Percentiles rank a stretch among this genome's conserved stretches.
These are phyloP conservation scores for Talaromyces trachyspermus DNA, from an alignment of 495 filamentous ascomycete genomes.

Conservation along the genomic window DNA sequence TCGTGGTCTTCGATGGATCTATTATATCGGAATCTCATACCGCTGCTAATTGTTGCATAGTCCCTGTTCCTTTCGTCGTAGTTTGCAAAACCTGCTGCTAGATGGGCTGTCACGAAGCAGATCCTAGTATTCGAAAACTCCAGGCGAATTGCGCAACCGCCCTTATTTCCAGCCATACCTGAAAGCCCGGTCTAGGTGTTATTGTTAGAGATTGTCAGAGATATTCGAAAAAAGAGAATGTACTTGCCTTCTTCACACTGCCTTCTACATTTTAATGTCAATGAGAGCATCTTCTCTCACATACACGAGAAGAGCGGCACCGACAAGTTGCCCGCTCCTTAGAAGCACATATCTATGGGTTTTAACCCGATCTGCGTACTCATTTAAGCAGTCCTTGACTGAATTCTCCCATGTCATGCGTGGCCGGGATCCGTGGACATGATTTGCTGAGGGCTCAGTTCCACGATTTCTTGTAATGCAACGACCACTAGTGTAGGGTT, in stretches of 20 bases:
- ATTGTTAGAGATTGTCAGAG: constrained; percentile 10
- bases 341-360: constrained; percentile 80
- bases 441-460: constrained; percentile 94
- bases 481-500: constrained; percentile 62
- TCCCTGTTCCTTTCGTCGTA: constrained; percentile 94
- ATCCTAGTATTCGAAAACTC: constrained; percentile 90
- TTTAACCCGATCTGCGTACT: constrained; percentile 49
- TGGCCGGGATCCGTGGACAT: constrained; percentile 94
- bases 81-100: constrained; percentile 94
- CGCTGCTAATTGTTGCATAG: constrained; percentile 81
- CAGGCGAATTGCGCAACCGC: constrained; percentile 92
- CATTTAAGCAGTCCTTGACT: constrained; percentile 70
- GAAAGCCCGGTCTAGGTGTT: constrained; percentile 73
- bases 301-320: constrained; percentile 84
- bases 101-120: constrained; percentile 94
- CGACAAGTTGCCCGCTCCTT: constrained; percentile 89
- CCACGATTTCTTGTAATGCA: constrained; percentile 96
- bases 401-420: constrained; percentile 81
- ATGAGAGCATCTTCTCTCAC: constrained; percentile 69
- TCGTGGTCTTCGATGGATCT: constrained; percentile 87
- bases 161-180: constrained; percentile 96
- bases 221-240: too few species aligned
- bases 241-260: constrained; percentile 72
- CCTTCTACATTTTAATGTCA: constrained; percentile 95
- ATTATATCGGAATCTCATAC: constrained; percentile 84